A percentile compares a stretch with the other conserved stretches of the same genome.
Evolutionary conservation across 139 green algal genomes (phyloP).

Genomic region (Chlamydomonas sphaeroides): DNA sequence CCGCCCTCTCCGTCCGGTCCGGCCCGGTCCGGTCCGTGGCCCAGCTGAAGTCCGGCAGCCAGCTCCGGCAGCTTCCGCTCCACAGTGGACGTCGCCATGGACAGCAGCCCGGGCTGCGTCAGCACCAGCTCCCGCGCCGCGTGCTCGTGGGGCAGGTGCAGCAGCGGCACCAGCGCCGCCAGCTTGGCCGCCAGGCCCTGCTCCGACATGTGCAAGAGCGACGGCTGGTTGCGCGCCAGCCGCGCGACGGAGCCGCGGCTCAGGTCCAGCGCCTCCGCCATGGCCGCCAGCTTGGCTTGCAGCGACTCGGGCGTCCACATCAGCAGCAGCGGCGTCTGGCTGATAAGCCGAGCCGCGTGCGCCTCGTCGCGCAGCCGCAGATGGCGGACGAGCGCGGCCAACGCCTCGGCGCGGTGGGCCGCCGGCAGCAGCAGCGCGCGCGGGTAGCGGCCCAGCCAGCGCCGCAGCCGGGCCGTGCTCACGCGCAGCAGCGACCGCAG

Average conservation of each 20-base stretch:
- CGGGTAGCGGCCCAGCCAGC: slow-evolving; percentile 8
- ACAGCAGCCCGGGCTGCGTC: slow-evolving; percentile 14
- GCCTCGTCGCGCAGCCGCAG: neutral
- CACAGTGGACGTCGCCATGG: neutral
- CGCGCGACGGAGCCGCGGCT: neutral
- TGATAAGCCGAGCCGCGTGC: neutral
- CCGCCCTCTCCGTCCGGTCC: neutral
- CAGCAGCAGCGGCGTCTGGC: slow-evolving; percentile 24
- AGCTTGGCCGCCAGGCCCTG: neutral
- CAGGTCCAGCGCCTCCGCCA: neutral
- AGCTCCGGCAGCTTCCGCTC: neutral
- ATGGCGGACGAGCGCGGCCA: neutral
- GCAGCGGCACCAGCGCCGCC: neutral
- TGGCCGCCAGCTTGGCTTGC: neutral
- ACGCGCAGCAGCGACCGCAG: neutral
- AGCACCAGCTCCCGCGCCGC: slow-evolving; percentile 1
- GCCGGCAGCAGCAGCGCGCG: slow-evolving; percentile 19
- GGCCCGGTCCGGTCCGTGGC: too few relatives aligned
- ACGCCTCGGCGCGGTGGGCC: neutral
- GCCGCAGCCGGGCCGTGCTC: neutral
- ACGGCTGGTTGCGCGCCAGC: slow-evolving; percentile 28
- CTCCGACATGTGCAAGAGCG: slow-evolving; percentile 26
- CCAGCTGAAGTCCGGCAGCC: neutral
- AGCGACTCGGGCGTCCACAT: slow-evolving; percentile 3
- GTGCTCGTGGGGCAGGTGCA: neutral